These are phyloP conservation scores for Neurospora sublineolata DNA, from an alignment of 495 filamentous ascomycete genomes.

Conservation along the genomic window DNA sequence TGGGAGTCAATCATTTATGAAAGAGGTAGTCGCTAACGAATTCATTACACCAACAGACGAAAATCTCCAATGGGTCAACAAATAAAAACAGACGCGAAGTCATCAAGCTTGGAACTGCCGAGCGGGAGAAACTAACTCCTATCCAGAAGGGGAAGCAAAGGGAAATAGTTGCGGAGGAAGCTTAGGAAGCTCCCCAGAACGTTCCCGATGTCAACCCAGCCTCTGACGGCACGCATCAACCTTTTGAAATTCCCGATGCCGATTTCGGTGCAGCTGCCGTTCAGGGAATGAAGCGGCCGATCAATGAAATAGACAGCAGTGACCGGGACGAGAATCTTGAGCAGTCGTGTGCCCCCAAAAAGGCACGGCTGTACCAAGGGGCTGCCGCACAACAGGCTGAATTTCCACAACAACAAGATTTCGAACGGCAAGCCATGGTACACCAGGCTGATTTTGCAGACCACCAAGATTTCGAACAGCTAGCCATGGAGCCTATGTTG, in stretches of 20 bases:
- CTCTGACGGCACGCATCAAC: too few species aligned
- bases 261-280: too few species aligned
- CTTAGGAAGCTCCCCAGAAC: neutral
- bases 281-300: neutral
- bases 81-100: neutral
- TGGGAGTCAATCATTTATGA: too few species aligned
- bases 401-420: neutral
- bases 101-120: neutral
- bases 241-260: too few species aligned
- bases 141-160: neutral
- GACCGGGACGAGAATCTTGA: neutral
- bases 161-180: neutral
- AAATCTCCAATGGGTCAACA: neutral
- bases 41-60: neutral
- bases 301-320: neutral
- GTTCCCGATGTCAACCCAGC: neutral
- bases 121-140: neutral
- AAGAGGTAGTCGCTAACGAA: neutral
- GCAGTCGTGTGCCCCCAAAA: neutral
- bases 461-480: accelerated
- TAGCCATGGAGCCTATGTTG: neutral
- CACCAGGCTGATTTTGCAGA: neutral
- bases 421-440: neutral
- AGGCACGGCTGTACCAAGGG: neutral
- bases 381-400: too few species aligned